Evolutionary conservation across 2,329 filamentous ascomycete species (phyloP), one percentile per base, ranked within the genome.

Genomic region (Leptoxyphium fumago): DNA sequence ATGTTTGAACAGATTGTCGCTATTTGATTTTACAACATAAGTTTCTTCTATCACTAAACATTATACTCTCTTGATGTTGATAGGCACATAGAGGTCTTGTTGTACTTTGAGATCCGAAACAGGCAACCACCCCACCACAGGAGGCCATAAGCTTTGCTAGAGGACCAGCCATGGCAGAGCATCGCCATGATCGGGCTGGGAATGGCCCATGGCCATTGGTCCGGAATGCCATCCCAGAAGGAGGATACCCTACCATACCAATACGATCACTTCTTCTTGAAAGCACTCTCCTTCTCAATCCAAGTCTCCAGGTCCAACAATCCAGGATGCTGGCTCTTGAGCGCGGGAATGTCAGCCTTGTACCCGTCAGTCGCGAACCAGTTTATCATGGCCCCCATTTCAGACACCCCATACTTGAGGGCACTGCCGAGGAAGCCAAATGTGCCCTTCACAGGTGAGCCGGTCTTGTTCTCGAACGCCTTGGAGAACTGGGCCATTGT

Each of bases 311-410:
- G 44, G 43, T 50, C 45, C 55, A 58, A 65, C 55, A 75, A 50
- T 7, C 61, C 59, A 2, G 66, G 64, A 54, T 75, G 59, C 47
- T 64, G 55, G 48, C 60, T 61, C 57, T 57, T 67, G 54, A 71
- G 49, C 47, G 60, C 61, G 28, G 49, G 42, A 45, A 75, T 64
- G 52, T 75, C 65, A 14, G 64, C 69, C 34, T 62, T 61, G 50
- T 68, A 74, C 0, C 71, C 71, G 38, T 69, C 64, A 14, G 64
- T 62, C 14, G 61, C 61, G 47, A 74, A 75, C 71, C 71, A 75
- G 34, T 59, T 50, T 34, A 59, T 53, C 58, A 60, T 60, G 10
- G 46, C 42, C 10, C 54, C 53, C 8, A 60, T 47, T 48, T 61
- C 55, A 9, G 61, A 61, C 4, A 72, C 59, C 44, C 61, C 57